phyloP scores from a whole-genome alignment of 345 rosid species.

The Lepidium didymum region DNA sequence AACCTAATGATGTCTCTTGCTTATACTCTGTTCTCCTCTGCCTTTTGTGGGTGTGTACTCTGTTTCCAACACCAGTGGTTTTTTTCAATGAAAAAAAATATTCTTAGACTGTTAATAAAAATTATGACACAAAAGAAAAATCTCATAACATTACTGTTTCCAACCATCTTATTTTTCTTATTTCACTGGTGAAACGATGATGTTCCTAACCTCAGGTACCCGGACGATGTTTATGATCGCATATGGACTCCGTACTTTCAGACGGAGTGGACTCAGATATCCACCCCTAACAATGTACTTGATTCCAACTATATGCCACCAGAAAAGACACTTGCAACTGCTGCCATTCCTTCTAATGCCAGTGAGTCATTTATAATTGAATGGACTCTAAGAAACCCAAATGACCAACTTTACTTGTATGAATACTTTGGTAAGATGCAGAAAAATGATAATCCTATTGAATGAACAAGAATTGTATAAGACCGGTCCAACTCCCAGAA shows the following conservation, averaged over 20 bases:
- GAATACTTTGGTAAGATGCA: conserved; percentile 35
- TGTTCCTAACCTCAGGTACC: not conserved
- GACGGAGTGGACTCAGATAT: conserved; percentile 1
- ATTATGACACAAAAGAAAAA: no score
- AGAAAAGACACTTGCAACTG: conserved; percentile 20
- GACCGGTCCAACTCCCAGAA: not conserved
- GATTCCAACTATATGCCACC: conserved; percentile 24
- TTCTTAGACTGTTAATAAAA: no score
- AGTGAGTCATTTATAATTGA: conserved; percentile 18
- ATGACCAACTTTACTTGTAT: conserved; percentile 16
- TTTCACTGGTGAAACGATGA: no score
- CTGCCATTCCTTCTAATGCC: conserved; percentile 26
- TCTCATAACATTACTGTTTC: no score
- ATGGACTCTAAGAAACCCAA: not conserved
- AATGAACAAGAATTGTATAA: not conserved
- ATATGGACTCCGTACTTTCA: conserved; percentile 12
- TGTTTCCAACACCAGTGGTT: no score
- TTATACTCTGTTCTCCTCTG: not conserved
- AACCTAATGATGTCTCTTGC: not conserved
- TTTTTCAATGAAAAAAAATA: no score
- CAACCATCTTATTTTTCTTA: no score
- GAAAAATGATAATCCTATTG: conserved; percentile 5
- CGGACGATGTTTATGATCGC: conserved; percentile 21
- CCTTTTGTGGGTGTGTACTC: not conserved
- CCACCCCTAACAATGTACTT: not conserved